Percentiles rank a stretch among this genome's conserved stretches.
Conservation (phyloP, 2,329 filamentous ascomycete genomes). For the Cladosporium sphaerospermum region DNA sequence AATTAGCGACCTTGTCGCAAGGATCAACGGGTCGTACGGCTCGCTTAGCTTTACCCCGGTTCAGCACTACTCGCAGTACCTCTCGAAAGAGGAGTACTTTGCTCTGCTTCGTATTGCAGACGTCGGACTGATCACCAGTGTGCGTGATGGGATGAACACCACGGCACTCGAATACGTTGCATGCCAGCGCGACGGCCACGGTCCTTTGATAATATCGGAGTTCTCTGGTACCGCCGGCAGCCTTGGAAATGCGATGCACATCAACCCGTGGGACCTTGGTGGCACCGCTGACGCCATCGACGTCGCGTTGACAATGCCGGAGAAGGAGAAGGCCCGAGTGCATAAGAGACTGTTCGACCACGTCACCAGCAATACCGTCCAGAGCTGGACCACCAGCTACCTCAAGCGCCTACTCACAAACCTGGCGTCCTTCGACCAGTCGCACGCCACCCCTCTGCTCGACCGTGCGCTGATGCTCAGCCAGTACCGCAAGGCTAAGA, state of each 20-base stretch:
- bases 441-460: slow-evolving; percentile 71
- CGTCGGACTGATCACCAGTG: slow-evolving; percentile 89
- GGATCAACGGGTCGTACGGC: slow-evolving; percentile 86
- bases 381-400: slow-evolving; percentile 77
- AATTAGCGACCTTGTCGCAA: slow-evolving; percentile 82
- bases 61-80: slow-evolving; percentile 90
- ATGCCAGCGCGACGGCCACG: slow-evolving; percentile 79
- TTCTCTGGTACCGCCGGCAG: slow-evolving; percentile 92
- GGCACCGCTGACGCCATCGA: slow-evolving; percentile 82
- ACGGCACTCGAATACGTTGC: slow-evolving; percentile 92
- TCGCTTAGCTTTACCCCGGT: slow-evolving; percentile 85
- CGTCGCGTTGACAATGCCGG: slow-evolving; percentile 69
- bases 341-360: slow-evolving; percentile 73
- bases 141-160: slow-evolving; percentile 96
- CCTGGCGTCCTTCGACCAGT: slow-evolving; percentile 67
- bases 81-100: slow-evolving; percentile 86
- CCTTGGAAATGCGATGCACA: slow-evolving; percentile 79
- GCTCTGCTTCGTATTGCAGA: slow-evolving; percentile 85
- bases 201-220: slow-evolving; percentile 88
- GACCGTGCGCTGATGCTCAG: slow-evolving; percentile 66
- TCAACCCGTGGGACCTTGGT: slow-evolving; percentile 90
- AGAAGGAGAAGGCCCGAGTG: slow-evolving; percentile 59
- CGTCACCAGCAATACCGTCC: slow-evolving; percentile 78
- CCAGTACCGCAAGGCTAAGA: slow-evolving; percentile 67
- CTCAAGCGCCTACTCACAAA: slow-evolving; percentile 74